These are phyloP conservation scores for Pseudogymnoascus sp. DNA, from an alignment of 2,329 filamentous ascomycete species.

Conservation along the genomic window DNA sequence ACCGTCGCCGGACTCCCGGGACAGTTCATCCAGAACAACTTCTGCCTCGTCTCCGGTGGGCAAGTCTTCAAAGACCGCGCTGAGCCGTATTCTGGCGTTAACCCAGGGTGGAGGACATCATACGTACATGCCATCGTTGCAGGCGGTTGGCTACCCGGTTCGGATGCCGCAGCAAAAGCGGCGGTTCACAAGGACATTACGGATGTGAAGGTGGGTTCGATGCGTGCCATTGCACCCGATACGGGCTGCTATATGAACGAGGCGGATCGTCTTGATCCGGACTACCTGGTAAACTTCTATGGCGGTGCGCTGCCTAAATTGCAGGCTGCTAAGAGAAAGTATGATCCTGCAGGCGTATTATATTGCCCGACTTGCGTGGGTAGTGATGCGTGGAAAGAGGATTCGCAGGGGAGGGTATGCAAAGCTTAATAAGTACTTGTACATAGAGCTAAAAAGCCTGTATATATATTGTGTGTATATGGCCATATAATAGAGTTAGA, in stretches of 20 bases:
- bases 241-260: slow-evolving; percentile 40
- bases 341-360: slow-evolving; percentile 30
- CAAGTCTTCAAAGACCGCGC: slow-evolving; percentile 24
- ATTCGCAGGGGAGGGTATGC: not conserved
- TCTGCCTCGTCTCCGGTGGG: slow-evolving; percentile 27
- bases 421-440: not conserved
- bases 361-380: slow-evolving; percentile 36
- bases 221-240: slow-evolving; percentile 32
- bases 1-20: slow-evolving; percentile 23
- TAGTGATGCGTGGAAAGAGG: slow-evolving; percentile 25
- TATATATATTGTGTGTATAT: not conserved
- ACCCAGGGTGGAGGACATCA: slow-evolving; percentile 26
- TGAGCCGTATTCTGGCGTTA: slow-evolving; percentile 24
- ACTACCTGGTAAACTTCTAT: slow-evolving; percentile 31
- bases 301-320: slow-evolving; percentile 28
- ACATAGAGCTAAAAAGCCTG: not conserved
- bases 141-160: slow-evolving; percentile 9
- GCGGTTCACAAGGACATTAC: slow-evolving; percentile 25
- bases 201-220: slow-evolving; percentile 25
- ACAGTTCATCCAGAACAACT: slow-evolving; percentile 20
- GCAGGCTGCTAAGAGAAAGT: slow-evolving; percentile 29
- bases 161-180: slow-evolving; percentile 16
- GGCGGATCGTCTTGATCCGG: slow-evolving; percentile 31
- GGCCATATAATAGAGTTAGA: not conserved
- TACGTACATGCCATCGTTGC: slow-evolving; percentile 18